These are phyloP conservation scores for Penicillium sp. DNA, from an alignment of 2,329 filamentous ascomycete genomes.

Conservation along the genomic window DNA sequence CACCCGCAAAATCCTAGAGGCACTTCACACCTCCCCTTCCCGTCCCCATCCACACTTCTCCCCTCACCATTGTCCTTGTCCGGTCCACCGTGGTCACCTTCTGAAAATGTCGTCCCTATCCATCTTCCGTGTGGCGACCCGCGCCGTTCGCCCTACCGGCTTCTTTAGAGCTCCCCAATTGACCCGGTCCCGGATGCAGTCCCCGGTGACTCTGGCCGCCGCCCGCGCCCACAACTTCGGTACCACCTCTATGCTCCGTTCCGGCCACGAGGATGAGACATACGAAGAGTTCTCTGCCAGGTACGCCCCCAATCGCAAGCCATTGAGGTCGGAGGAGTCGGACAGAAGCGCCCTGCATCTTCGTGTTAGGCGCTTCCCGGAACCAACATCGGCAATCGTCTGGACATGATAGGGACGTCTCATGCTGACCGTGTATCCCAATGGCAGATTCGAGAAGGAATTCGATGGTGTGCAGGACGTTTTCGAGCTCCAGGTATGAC, in stretches of 20 bases:
- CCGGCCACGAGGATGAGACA: conserved; percentile 84
- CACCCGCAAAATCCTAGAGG: conserved; percentile 41
- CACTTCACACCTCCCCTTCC: conserved; percentile 30
- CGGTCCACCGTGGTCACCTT: conserved; percentile 22
- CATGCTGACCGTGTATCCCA: conserved; percentile 41
- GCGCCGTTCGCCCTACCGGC: conserved; percentile 58
- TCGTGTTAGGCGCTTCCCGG: conserved; percentile 14
- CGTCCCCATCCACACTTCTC: conserved; percentile 23
- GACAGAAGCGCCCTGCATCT: conserved; percentile 14
- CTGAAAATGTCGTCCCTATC: conserved; percentile 64
- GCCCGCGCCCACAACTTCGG: conserved; percentile 64
- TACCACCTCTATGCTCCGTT: conserved; percentile 56
- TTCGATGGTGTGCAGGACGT: conserved; percentile 97
- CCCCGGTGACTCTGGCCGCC: conserved; percentile 54
- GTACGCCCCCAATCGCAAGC: conserved; percentile 55
- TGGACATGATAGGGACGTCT: conserved; percentile 21
- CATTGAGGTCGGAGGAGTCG: conserved; percentile 25
- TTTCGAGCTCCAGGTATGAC: conserved; percentile 95
- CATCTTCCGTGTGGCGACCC: conserved; percentile 70
- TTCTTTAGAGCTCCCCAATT: conserved; percentile 65
- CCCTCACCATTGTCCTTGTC: conserved; percentile 23
- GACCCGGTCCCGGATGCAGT: conserved; percentile 59
- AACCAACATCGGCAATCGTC: conserved; percentile 7
- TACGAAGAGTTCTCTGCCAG: conserved; percentile 98
- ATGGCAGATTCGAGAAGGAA: conserved; percentile 93